Conservation (phyloP, 176 grass and related monocot genomes). For the Coix lacrymajobi region DNA sequence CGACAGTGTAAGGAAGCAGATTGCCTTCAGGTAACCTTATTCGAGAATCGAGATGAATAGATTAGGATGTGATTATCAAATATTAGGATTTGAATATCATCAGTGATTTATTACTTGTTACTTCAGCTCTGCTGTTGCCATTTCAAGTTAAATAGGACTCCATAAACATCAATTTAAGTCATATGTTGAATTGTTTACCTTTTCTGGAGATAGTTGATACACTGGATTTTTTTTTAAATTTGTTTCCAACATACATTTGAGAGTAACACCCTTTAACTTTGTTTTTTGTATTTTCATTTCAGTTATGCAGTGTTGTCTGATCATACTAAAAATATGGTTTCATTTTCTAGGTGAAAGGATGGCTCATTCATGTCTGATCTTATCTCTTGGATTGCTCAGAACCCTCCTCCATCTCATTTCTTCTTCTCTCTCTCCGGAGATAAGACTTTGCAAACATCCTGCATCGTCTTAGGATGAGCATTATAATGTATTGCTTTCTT, state of each 20-base stretch:
- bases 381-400: slow-evolving; percentile 68
- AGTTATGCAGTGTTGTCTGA: background rate
- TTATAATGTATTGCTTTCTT: slow-evolving; percentile 80
- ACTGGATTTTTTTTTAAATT: background rate
- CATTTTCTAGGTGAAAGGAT: slow-evolving; percentile 57
- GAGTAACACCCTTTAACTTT: background rate
- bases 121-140: background rate
- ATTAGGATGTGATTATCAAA: background rate
- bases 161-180: background rate
- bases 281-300: background rate
- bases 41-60: background rate
- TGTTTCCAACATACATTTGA: background rate
- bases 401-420: slow-evolving; percentile 86
- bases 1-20: background rate
- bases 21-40: background rate
- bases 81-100: background rate
- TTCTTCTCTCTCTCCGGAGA: slow-evolving; percentile 81
- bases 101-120: background rate
- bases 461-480: slow-evolving; percentile 84
- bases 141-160: background rate
- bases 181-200: background rate
- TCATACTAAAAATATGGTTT: slow-evolving; percentile 14
- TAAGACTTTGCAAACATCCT: slow-evolving; percentile 65
- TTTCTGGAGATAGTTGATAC: background rate
- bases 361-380: slow-evolving; percentile 69